These are phyloP conservation scores for Agapanthus africanus DNA, from an alignment of 106 monocot genomes.

Conservation along the genomic window DNA sequence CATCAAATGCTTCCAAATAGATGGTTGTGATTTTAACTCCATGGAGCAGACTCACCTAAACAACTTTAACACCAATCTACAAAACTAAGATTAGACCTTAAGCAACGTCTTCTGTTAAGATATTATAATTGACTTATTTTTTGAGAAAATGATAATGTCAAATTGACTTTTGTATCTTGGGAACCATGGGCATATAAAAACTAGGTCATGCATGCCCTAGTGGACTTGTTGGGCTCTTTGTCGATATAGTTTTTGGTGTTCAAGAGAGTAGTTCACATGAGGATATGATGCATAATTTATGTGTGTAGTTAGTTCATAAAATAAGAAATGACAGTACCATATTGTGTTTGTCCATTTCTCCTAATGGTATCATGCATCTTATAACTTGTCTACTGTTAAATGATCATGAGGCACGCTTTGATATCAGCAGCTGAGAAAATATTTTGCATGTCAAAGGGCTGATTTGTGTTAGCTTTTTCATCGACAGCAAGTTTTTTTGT, in stretches of 20 bases:
- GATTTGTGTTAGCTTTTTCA: too few relatives aligned
- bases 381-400: too few relatives aligned
- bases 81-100: neutral
- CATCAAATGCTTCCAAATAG: constrained; percentile 2
- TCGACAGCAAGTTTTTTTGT: too few relatives aligned
- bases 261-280: neutral
- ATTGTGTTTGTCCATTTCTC: neutral
- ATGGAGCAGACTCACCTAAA: constrained; percentile 3
- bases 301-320: neutral
- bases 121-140: neutral
- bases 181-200: neutral
- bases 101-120: neutral
- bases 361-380: neutral
- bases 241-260: neutral
- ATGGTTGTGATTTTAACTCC: neutral
- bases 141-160: too few relatives aligned
- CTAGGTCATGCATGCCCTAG: neutral
- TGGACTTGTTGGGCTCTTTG: constrained; percentile 5
- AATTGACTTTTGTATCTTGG: too few relatives aligned
- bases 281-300: neutral
- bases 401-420: too few relatives aligned
- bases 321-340: neutral
- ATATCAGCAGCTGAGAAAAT: neutral
- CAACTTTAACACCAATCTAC: neutral
- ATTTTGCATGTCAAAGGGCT: constrained; percentile 6